Evolutionary conservation across 2,329 filamentous ascomycete genomes (phyloP), one percentile per base, ranked within the genome.

Genomic region (Fusarium sp.): DNA sequence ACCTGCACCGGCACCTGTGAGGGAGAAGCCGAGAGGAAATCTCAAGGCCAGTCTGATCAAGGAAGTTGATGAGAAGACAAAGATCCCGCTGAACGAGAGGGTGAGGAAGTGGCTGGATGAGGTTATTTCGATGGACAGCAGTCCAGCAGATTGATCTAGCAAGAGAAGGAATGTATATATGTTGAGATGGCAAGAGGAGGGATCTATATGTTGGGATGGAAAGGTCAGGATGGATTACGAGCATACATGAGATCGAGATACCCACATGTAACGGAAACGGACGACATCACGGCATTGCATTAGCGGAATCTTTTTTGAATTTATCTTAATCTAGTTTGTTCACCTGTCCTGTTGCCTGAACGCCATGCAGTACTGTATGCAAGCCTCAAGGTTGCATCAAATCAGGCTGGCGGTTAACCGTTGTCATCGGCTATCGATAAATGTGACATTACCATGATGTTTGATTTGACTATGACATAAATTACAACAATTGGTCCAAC

Each of bases 31-130:
- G 13, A 50, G 29, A 2, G 72, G 63, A 31, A 72, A 56, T 50
- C 34, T 77, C 27, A 77, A 60, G 61, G 69, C 72, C 29, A 66
- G 67, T 16, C 59, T 67, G 24, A 58, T 77, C 59, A 74, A 73
- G 50, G 65, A 77, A 20, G 64, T 78, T n/a, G 76, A 73, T 35
- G 70, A 77, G 16, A 64, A 75, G 40, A 72, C 74, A 9, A 72
- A 75, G 62, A 37, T 75, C 5, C 71, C 71, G 20, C 64, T 78
- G 4, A 59, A 75, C 16, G 76, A 78, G 16, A 77, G 71, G 22
- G 76, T 78, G 16, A 29, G 56, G 18, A 71, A 62, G 47, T 78
- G 76, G 76, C 40, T 78, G 67, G 64, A 68, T n/a, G 76, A 77
- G 38, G 65, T 78, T 29, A 35, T 75, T 35, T 40, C 67, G 16